Base-by-base conservation (phyloP, 2,329 filamentous ascomycete genomes). In the Fusarium coicis region DNA sequence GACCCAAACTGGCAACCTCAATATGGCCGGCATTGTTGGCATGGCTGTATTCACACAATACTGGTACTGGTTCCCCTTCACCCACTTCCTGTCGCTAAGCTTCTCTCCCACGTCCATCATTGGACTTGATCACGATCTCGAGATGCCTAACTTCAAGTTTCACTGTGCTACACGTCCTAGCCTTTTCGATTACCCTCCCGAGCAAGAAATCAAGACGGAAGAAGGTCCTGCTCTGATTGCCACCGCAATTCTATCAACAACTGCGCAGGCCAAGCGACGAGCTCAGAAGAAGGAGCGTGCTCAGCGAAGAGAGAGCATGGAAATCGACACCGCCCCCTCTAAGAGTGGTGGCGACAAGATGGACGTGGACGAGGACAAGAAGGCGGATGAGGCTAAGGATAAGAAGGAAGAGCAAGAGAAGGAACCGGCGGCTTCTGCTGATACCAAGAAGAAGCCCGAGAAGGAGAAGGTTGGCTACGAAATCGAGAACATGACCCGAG, bases 41-140 rank as follows among this genome's bases (percentile, higher is more conserved):
- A 97, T 97, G 91, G 96, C 95, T 34, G 93, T 99, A 60, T 99
- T 99, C 84, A 97, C 95, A 14, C 96, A 99, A 82, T 99, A 99
- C 86, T 99, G 96, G 96, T 99, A 99, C 86, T 99, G 96, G 96
- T 99, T 99, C 90, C 96, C 96, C 68, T 93, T 98, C 78, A 97
- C 96, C 36, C 96, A 99, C 84, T 99, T 99, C 90, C 83, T 99
- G 65, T 97, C 96, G 2, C 88, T 99, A 70, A 95, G 94, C 79
- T 98, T 99, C 84, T 95, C 94, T n/a, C 96, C 96, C 3, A 99
- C 97, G 4, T 93, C 96, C 3, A 93, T 99, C 79, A 98, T 98
- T 77, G 96, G 93, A 68, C 90, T 99, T 32, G 95, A 99, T 80
- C 93, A 97, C 79, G 94, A 98, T 79, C 88, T 99, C 19, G 94